These are phyloP conservation scores for Aureobasidium sp. DNA, from an alignment of 2,329 filamentous ascomycete genomes.

Conservation along the genomic window DNA sequence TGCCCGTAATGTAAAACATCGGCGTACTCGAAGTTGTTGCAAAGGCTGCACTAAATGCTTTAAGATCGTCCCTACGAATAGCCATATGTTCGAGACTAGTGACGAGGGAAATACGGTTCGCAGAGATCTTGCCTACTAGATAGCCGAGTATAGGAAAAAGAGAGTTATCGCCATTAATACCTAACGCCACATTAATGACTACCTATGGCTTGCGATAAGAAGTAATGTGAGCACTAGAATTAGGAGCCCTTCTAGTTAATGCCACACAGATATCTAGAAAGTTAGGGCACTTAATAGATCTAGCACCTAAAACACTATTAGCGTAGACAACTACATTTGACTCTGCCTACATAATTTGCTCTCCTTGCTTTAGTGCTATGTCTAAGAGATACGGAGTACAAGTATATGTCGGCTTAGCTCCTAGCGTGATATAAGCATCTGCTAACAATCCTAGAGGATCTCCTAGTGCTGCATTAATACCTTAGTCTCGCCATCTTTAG, in stretches of 20 bases:
- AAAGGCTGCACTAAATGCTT: constrained; percentile 41
- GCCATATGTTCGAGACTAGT: constrained; percentile 28
- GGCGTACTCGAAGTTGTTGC: constrained; percentile 37
- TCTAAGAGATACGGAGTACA: constrained; percentile 40
- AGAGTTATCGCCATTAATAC: constrained; percentile 27
- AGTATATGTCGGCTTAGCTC: constrained; percentile 37
- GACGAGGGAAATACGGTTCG: constrained; percentile 31
- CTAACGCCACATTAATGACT: constrained; percentile 13
- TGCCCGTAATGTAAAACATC: constrained; percentile 39
- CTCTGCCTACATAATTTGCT: constrained; percentile 40
- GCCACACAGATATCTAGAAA: constrained; percentile 40
- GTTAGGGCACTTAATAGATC: constrained; percentile 42
- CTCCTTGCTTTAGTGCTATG: constrained; percentile 29
- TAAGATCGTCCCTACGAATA: constrained; percentile 30
- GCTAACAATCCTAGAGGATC: constrained; percentile 31
- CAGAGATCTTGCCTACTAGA: constrained; percentile 27
- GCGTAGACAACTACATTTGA: constrained; percentile 43
- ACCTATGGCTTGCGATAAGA: constrained; percentile 19
- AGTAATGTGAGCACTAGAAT: constrained; percentile 26
- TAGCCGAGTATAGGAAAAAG: constrained; percentile 38
- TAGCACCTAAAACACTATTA: constrained; percentile 41
- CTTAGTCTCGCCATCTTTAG: constrained; percentile 34
- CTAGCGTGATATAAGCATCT: constrained; percentile 35
- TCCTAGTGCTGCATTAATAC: constrained; percentile 28
- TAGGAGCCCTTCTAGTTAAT: constrained; percentile 35